A percentile compares a stretch with the other conserved stretches of the same genome.
Conservation (phyloP, 306 rosid genomes). For the Castanospermum australe region DNA sequence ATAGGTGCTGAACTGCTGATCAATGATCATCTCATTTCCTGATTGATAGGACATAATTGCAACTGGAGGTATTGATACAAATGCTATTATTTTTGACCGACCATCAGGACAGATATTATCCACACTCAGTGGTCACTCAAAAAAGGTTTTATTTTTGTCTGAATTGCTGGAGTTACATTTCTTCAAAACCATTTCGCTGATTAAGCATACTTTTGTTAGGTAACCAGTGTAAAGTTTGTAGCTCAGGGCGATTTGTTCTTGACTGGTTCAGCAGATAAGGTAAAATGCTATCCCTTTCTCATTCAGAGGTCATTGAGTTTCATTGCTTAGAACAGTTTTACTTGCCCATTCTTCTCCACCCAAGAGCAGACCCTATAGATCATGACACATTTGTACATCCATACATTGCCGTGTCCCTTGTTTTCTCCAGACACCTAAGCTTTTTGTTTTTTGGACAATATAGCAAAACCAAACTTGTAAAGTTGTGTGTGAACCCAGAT, state of each 20-base stretch:
- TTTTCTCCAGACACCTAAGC: not conserved
- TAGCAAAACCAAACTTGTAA: not conserved
- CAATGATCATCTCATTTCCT: not conserved
- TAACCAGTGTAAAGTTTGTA: constrained; percentile 86
- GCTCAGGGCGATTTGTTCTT: constrained; percentile 68
- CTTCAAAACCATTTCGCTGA: constrained; percentile 27
- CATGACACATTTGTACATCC: not conserved
- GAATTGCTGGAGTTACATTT: not conserved
- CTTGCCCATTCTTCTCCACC: not conserved
- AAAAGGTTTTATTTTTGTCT: constrained; percentile 62
- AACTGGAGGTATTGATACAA: constrained; percentile 92
- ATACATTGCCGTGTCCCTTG: not conserved
- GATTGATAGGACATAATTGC: constrained; percentile 78
- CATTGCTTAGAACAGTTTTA: not conserved
- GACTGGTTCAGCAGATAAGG: constrained; percentile 94
- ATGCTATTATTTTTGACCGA: constrained; percentile 90
- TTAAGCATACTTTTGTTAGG: constrained; percentile 46
- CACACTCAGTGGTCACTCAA: constrained; percentile 89
- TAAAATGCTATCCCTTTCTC: constrained; percentile 24
- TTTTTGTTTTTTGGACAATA: not conserved
- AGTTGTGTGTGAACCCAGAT: not conserved
- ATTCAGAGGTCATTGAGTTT: not conserved
- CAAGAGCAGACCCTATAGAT: not conserved
- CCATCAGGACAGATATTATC: constrained; percentile 91
- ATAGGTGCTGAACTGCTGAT: constrained; percentile 1